phyloP scores from a whole-genome alignment of 1,284 basidiomycete genomes.

The Coniophora puteana region DNA sequence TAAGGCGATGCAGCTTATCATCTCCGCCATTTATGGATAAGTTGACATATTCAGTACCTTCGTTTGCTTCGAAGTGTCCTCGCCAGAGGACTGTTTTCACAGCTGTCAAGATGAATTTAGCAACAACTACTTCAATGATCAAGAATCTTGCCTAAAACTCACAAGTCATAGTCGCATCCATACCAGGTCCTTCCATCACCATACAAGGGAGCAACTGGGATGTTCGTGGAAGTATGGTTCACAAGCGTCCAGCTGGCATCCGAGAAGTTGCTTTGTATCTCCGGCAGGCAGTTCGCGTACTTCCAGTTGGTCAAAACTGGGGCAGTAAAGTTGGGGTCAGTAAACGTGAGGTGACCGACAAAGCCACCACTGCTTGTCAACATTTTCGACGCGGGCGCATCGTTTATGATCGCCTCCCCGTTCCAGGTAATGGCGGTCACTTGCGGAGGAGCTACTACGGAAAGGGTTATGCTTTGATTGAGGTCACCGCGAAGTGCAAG shows the following conservation, averaged over 20 bases:
- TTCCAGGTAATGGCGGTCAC: slow-evolving; percentile 68
- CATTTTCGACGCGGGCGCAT: slow-evolving; percentile 24
- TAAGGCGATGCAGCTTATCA: slow-evolving; percentile 44
- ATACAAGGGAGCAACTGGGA: slow-evolving; percentile 61
- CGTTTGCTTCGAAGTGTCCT: slow-evolving; percentile 68
- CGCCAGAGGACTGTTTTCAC: slow-evolving; percentile 81
- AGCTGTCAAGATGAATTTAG: slow-evolving; percentile 39
- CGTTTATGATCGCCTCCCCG: slow-evolving; percentile 43
- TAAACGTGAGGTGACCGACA: slow-evolving; percentile 23
- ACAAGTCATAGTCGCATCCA: slow-evolving; percentile 83
- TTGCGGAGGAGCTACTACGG: slow-evolving; percentile 41
- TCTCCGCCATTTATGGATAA: slow-evolving; percentile 76
- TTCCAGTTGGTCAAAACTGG: slow-evolving; percentile 58
- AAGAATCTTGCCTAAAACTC: slow-evolving; percentile 26
- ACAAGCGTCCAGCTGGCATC: slow-evolving; percentile 64
- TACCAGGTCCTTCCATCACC: slow-evolving; percentile 73
- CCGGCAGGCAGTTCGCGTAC: slow-evolving; percentile 69
- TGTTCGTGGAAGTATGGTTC: slow-evolving; percentile 66
- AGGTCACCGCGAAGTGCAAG: slow-evolving; percentile 49
- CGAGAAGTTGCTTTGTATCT: slow-evolving; percentile 50
- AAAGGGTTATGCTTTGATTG: slow-evolving; percentile 36
- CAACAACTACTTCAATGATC: not conserved
- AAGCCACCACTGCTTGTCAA: slow-evolving; percentile 37
- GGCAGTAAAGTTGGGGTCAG: slow-evolving; percentile 16
- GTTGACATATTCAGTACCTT: slow-evolving; percentile 57